These are phyloP conservation scores for Aristolochia contorta DNA, from an alignment of 164 flowering plant genomes.

Conservation along the genomic window DNA sequence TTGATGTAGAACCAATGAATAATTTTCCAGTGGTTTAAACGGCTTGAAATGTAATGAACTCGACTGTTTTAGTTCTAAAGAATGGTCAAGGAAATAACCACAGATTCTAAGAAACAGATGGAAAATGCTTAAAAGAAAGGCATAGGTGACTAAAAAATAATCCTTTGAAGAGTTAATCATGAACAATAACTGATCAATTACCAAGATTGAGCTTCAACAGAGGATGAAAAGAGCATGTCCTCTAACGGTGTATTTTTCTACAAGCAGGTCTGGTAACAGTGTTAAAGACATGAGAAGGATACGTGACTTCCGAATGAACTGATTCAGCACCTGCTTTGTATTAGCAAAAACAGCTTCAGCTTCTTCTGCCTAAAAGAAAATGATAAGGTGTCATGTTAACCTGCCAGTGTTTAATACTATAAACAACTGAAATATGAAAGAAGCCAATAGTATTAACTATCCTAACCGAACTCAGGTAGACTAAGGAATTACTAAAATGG, in stretches of 20 bases:
- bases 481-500: too few relatives aligned
- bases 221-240: too few relatives aligned
- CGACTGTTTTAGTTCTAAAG: slow-evolving; percentile 62
- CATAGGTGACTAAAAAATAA: not conserved
- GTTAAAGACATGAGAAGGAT: slow-evolving; percentile 32
- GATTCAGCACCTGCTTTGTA: slow-evolving; percentile 84
- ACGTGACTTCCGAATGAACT: slow-evolving; percentile 89
- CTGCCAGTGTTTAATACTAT: not conserved
- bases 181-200: too few relatives aligned
- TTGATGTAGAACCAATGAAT: slow-evolving; percentile 37
- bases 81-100: slow-evolving; percentile 37
- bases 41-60: slow-evolving; percentile 72
- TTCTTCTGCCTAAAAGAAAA: slow-evolving; percentile 54
- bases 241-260: too few relatives aligned
- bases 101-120: not conserved
- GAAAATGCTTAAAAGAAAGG: not conserved
- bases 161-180: too few relatives aligned
- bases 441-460: too few relatives aligned
- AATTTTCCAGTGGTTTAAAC: slow-evolving; percentile 57
- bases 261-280: too few relatives aligned
- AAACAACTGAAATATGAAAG: too few relatives aligned
- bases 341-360: slow-evolving; percentile 86
- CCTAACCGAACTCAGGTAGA: too few relatives aligned
- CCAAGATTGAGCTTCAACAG: too few relatives aligned
- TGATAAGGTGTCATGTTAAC: not conserved